phyloP scores from a whole-genome alignment of 257 asterid species.

The Solanum chilense region DNA sequence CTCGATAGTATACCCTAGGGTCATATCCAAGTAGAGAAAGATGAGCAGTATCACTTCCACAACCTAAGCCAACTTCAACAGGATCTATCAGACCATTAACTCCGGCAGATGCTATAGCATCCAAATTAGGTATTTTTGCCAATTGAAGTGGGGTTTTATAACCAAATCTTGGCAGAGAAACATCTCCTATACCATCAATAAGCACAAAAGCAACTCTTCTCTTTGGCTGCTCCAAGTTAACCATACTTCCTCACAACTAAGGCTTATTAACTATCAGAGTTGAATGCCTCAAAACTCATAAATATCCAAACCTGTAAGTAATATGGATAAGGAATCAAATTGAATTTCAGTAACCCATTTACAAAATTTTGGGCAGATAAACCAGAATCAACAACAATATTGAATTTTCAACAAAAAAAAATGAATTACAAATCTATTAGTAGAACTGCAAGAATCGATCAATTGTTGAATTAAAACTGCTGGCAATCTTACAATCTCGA shows the following conservation, averaged over 20 bases:
- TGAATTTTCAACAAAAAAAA: too few relatives aligned
- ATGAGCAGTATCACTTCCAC: constrained; percentile 99
- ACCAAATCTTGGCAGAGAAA: constrained; percentile 70
- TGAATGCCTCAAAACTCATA: background rate
- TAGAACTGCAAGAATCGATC: too few relatives aligned
- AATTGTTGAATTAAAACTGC: too few relatives aligned
- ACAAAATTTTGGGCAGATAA: too few relatives aligned
- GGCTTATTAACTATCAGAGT: background rate
- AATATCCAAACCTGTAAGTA: background rate
- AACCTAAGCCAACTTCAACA: constrained; percentile 87
- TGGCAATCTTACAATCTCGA: too few relatives aligned
- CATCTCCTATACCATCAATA: constrained; percentile 91
- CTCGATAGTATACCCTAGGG: constrained; percentile 84
- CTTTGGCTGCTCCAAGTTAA: constrained; percentile 52
- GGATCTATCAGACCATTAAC: constrained; percentile 95
- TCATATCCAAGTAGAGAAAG: constrained; percentile 88
- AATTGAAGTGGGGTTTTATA: constrained; percentile 74
- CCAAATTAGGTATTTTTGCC: constrained; percentile 63
- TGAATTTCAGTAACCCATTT: too few relatives aligned
- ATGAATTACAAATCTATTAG: too few relatives aligned
- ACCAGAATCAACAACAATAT: too few relatives aligned
- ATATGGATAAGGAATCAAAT: too few relatives aligned
- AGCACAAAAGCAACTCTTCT: constrained; percentile 85
- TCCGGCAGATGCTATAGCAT: constrained; percentile 82
- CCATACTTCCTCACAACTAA: constrained; percentile 24